Percentiles rank a stretch among this genome's conserved stretches.
Evolutionary conservation across 352 stramenopile genomes (phyloP).

Genomic region (Thalassiosira allenii): DNA sequence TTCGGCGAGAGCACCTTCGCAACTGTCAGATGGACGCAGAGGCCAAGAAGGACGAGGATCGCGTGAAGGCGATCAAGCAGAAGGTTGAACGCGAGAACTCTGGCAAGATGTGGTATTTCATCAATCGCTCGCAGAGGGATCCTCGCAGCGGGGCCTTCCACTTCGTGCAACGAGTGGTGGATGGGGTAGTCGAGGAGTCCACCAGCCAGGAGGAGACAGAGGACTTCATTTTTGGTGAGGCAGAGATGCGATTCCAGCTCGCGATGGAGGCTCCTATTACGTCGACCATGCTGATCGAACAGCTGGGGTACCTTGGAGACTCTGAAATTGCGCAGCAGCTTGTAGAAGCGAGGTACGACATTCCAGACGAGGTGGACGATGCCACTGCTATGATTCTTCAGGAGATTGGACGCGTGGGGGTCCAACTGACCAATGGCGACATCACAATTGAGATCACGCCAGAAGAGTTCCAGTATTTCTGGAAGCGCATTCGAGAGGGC

Average conservation of each 20-base stretch:
- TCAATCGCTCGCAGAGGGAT: slow-evolving; percentile 8
- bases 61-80: slow-evolving; percentile 5
- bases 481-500: slow-evolving; percentile 1
- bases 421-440: slow-evolving; percentile 3
- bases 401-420: slow-evolving; percentile 4
- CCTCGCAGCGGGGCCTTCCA: background rate
- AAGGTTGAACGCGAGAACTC: background rate
- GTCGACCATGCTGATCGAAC: slow-evolving; percentile 9
- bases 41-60: background rate
- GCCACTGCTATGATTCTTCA: slow-evolving; percentile 1
- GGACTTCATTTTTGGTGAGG: slow-evolving; percentile 8
- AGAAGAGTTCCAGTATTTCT: slow-evolving; percentile 22
- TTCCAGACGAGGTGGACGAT: background rate
- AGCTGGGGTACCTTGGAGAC: slow-evolving; percentile 12
- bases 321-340: slow-evolving; percentile 4
- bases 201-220: slow-evolving; percentile 8
- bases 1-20: too few relatives aligned
- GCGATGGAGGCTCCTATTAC: slow-evolving; percentile 1
- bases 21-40: too few relatives aligned
- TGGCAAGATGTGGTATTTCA: slow-evolving; percentile 39
- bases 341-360: slow-evolving; percentile 9
- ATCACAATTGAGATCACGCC: background rate
- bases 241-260: background rate
- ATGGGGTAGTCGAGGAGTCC: background rate
- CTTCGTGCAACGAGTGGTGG: background rate